These are phyloP conservation scores for Phallus indusiatus DNA, from an alignment of 768 basidiomycete species.

Conservation along the genomic window DNA sequence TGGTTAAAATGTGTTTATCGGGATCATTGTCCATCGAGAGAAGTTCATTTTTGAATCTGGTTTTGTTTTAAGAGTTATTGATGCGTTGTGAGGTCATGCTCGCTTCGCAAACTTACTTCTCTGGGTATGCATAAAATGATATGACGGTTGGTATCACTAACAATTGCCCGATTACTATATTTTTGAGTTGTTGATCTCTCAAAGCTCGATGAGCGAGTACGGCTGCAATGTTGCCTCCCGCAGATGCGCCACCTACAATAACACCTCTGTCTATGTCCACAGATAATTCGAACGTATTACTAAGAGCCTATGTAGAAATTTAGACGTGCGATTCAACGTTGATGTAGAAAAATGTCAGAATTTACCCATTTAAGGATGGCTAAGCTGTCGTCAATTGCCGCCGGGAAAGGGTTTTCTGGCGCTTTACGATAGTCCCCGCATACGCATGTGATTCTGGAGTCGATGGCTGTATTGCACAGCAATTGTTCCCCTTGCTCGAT, in stretches of 20 bases:
- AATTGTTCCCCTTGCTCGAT: too few relatives aligned
- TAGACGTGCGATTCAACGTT: too few relatives aligned
- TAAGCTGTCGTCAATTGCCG: conserved; percentile 15
- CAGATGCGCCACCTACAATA: conserved; percentile 17
- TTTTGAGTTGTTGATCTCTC: conserved; percentile 15
- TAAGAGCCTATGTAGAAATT: background rate
- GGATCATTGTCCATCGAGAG: too few relatives aligned
- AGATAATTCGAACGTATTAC: background rate
- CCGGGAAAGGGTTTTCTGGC: conserved; percentile 19
- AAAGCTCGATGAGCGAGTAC: conserved; percentile 14
- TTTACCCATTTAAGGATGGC: conserved; percentile 19
- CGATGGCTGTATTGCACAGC: too few relatives aligned
- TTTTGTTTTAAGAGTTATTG: background rate
- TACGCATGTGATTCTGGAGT: conserved; percentile 14
- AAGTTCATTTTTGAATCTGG: too few relatives aligned
- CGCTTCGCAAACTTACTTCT: conserved; percentile 18
- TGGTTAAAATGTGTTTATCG: too few relatives aligned
- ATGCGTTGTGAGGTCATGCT: too few relatives aligned
- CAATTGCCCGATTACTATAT: conserved; percentile 18
- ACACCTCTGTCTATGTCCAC: conserved; percentile 13
- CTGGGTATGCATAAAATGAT: conserved; percentile 14
- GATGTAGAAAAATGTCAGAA: too few relatives aligned
- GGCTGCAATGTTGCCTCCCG: conserved; percentile 16
- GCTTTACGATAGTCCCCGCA: conserved; percentile 15
- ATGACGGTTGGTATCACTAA: conserved; percentile 15